phyloP scores from a whole-genome alignment of 2,329 filamentous ascomycete genomes.

The Colletotrichum sansevieriae region DNA sequence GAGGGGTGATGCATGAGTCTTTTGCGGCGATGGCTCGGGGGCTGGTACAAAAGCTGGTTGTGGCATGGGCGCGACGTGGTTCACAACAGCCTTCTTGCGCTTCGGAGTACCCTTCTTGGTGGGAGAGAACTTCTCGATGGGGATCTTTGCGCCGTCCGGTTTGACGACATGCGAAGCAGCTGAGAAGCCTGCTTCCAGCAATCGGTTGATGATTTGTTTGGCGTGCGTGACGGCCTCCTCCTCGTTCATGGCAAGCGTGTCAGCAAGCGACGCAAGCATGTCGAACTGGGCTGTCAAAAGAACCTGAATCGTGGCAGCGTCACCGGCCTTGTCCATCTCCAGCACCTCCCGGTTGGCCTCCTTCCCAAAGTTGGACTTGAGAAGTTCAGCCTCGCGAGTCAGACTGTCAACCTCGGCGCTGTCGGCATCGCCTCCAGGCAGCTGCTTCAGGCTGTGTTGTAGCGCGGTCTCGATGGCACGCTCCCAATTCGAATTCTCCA shows the following conservation, averaged over 20 bases:
- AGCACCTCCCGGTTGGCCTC: constrained; percentile 83
- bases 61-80: constrained; percentile 59
- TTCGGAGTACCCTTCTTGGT: constrained; percentile 82
- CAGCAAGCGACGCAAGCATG: constrained; percentile 84
- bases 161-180: constrained; percentile 89
- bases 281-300: constrained; percentile 93
- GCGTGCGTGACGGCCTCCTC: constrained; percentile 86
- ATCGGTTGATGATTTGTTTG: constrained; percentile 79
- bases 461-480: constrained; percentile 88
- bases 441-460: constrained; percentile 84
- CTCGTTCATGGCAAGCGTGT: constrained; percentile 85
- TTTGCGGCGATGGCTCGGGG: constrained; percentile 43
- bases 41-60: constrained; percentile 57
- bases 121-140: constrained; percentile 77
- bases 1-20: constrained; percentile 68
- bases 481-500: constrained; percentile 88
- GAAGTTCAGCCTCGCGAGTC: constrained; percentile 84
- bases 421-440: constrained; percentile 78
- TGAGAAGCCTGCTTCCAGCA: constrained; percentile 81
- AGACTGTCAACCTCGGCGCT: constrained; percentile 78
- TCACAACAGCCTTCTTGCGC: constrained; percentile 68
- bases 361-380: constrained; percentile 85
- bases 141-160: constrained; percentile 78
- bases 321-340: constrained; percentile 86
- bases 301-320: constrained; percentile 83